phyloP scores from a whole-genome alignment of 2,329 filamentous ascomycete genomes.

The Aspergillus arachidicola region DNA sequence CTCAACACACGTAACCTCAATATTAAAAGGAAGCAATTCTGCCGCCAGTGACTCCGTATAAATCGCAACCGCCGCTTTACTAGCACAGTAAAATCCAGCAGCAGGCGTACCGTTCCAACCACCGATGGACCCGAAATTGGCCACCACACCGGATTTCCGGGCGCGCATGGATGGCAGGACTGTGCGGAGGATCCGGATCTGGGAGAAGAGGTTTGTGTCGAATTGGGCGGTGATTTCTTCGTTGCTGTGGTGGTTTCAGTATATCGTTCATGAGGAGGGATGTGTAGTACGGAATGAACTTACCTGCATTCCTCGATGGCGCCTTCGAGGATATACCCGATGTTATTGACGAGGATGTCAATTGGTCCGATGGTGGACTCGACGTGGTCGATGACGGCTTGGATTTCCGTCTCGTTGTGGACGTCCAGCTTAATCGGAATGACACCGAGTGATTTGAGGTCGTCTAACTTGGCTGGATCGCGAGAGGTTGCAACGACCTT shows the following conservation, averaged over 20 bases:
- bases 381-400: not conserved
- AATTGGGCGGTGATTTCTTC: slow-evolving; percentile 10
- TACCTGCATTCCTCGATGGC: slow-evolving; percentile 25
- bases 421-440: slow-evolving; percentile 9
- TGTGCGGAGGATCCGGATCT: slow-evolving; percentile 39
- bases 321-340: slow-evolving; percentile 34
- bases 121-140: slow-evolving; percentile 50
- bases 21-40: slow-evolving; percentile 19
- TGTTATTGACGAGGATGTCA: slow-evolving; percentile 54
- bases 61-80: slow-evolving; percentile 43
- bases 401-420: not conserved
- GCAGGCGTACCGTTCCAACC: slow-evolving; percentile 44
- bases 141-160: slow-evolving; percentile 38
- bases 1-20: slow-evolving; percentile 20
- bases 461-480: slow-evolving; percentile 24
- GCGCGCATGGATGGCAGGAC: slow-evolving; percentile 40
- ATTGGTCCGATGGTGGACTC: slow-evolving; percentile 21
- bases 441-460: not conserved
- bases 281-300: no score
- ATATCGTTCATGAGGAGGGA: not conserved
- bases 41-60: slow-evolving; percentile 6
- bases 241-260: not conserved
- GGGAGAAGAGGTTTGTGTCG: slow-evolving; percentile 42
- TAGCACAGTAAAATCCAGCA: slow-evolving; percentile 41
- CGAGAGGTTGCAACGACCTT: slow-evolving; percentile 55